These are phyloP conservation scores for Dothistroma pini DNA, from an alignment of 2,329 filamentous ascomycete species.

Conservation along the genomic window DNA sequence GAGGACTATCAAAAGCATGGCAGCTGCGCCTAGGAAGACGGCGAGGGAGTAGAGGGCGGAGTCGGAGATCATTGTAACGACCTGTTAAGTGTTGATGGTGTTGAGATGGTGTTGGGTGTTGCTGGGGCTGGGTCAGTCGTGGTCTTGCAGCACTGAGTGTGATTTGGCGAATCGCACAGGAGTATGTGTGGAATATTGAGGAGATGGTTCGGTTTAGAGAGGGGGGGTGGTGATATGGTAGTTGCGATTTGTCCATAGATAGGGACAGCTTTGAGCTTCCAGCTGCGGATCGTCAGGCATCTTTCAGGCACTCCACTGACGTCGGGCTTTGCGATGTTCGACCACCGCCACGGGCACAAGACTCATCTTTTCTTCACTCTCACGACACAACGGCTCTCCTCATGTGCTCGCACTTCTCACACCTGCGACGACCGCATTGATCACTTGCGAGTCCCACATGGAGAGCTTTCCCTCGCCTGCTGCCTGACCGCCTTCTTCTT, in stretches of 20 bases:
- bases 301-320: background rate
- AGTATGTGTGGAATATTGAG: no score
- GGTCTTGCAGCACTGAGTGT: no score
- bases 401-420: conserved; percentile 1
- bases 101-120: background rate
- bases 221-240: no score
- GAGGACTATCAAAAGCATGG: conserved; percentile 88
- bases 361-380: background rate
- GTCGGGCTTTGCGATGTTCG: background rate
- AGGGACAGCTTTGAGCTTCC: background rate
- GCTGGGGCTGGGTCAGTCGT: background rate
- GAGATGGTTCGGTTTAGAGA: no score
- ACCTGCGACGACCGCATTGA: conserved; percentile 1
- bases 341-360: background rate
- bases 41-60: conserved; percentile 84
- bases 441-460: conserved; percentile 24
- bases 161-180: no score
- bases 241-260: background rate
- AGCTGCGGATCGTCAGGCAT: background rate
- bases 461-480: conserved; percentile 36
- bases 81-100: background rate
- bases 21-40: conserved; percentile 82
- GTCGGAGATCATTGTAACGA: conserved; percentile 83
- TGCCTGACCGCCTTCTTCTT: conserved; percentile 11
- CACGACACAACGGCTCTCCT: background rate